Evolutionary conservation across 2,329 filamentous ascomycete genomes (phyloP).

Genomic region (Trichoderma sp.): DNA sequence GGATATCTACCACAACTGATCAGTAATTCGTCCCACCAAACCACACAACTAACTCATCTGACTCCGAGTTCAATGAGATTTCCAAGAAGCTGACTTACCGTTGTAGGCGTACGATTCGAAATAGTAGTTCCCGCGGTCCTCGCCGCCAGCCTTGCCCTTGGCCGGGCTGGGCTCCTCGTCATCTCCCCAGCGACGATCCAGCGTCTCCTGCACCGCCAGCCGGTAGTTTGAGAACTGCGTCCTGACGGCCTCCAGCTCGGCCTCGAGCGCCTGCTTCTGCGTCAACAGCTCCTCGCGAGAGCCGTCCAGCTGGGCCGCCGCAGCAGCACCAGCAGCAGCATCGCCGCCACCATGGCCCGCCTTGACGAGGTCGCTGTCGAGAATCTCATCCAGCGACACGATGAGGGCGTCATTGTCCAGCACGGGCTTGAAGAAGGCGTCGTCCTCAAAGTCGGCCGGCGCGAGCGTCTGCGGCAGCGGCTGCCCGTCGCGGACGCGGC

Average conservation of each 20-base stretch:
- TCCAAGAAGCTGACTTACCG: slow-evolving; percentile 48
- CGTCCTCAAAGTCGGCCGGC: slow-evolving; percentile 67
- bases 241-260: slow-evolving; percentile 61
- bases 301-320: slow-evolving; percentile 24
- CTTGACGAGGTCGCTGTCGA: slow-evolving; percentile 52
- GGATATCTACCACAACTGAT: slow-evolving; percentile 64
- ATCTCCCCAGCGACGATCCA: slow-evolving; percentile 66
- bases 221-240: slow-evolving; percentile 68
- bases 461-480: slow-evolving; percentile 59
- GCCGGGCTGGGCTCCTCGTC: slow-evolving; percentile 47
- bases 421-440: slow-evolving; percentile 79
- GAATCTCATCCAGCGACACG: slow-evolving; percentile 77
- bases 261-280: slow-evolving; percentile 60
- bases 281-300: slow-evolving; percentile 46
- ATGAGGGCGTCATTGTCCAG: slow-evolving; percentile 88
- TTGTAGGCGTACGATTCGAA: slow-evolving; percentile 65
- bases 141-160: slow-evolving; percentile 34
- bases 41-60: not conserved
- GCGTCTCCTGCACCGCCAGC: slow-evolving; percentile 64
- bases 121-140: slow-evolving; percentile 49
- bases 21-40: slow-evolving; percentile 13
- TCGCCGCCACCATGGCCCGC: slow-evolving; percentile 30
- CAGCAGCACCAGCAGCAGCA: too few relatives aligned
- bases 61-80: not conserved
- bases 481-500: slow-evolving; percentile 48